phyloP scores from a whole-genome alignment of 176 grass and related monocot species.

The Aegilops bicornis region DNA sequence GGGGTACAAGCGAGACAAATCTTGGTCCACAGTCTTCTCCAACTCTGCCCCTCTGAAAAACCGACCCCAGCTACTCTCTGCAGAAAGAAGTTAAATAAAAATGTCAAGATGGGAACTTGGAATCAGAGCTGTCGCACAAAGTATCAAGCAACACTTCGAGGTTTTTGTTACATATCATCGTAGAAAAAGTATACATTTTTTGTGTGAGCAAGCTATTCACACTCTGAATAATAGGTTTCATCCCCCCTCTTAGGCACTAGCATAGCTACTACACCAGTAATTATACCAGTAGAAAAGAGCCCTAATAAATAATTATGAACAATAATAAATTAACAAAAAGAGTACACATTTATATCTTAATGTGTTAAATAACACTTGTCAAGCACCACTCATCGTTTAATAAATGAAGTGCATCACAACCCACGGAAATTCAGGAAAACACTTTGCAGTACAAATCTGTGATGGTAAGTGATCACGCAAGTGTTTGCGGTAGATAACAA shows the following conservation, averaged over 20 bases:
- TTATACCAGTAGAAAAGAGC: conserved; percentile 8
- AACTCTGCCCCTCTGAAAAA: conserved; percentile 91
- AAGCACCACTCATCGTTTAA: neutral
- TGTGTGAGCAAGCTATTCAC: conserved; percentile 2
- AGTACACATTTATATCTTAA: conserved; percentile 2
- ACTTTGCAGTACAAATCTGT: neutral
- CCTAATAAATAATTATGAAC: neutral
- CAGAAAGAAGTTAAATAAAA: conserved; percentile 23
- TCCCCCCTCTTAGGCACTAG: neutral
- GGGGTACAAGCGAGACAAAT: conserved; percentile 82
- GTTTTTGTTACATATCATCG: conserved; percentile 15
- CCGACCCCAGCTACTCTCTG: conserved; percentile 91
- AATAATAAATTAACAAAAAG: neutral
- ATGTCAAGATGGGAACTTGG: neutral
- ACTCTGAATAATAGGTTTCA: neutral
- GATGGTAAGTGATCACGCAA: conserved; percentile 5
- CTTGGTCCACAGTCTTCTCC: conserved; percentile 86
- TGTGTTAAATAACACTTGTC: neutral
- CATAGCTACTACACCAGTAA: conserved; percentile 14
- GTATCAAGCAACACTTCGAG: neutral
- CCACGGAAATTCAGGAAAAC: neutral
- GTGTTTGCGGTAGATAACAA: conserved; percentile 6
- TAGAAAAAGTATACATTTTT: conserved; percentile 16
- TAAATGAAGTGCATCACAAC: conserved; percentile 12
- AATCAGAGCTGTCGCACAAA: conserved; percentile 11